phyloP scores from a whole-genome alignment of 352 stramenopile genomes.

The Phytophthora macrochlamydospora region DNA sequence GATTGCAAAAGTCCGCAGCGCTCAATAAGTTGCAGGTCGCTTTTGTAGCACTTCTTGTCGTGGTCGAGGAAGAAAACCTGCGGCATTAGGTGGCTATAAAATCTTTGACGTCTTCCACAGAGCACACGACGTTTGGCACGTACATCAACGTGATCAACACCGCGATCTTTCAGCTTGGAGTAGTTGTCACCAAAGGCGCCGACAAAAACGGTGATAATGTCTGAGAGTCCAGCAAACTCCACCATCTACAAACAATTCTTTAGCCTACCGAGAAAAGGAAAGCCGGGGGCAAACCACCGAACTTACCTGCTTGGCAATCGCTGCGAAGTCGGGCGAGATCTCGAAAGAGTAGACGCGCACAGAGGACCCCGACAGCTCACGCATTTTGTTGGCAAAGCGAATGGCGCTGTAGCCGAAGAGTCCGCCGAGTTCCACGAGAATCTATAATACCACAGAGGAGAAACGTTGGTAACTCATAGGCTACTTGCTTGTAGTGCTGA shows the following conservation, averaged over 20 bases:
- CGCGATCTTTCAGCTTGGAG: slow-evolving; percentile 26
- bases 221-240: slow-evolving; percentile 32
- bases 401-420: slow-evolving; percentile 53
- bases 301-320: slow-evolving; percentile 39
- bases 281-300: too few relatives aligned
- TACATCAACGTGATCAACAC: slow-evolving; percentile 41
- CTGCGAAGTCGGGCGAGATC: slow-evolving; percentile 37
- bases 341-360: slow-evolving; percentile 56
- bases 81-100: not conserved
- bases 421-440: slow-evolving; percentile 49
- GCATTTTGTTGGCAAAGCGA: slow-evolving; percentile 32
- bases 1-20: slow-evolving; percentile 28
- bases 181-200: slow-evolving; percentile 39
- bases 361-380: slow-evolving; percentile 21
- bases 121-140: not conserved
- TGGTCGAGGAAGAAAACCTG: slow-evolving; percentile 53
- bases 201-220: slow-evolving; percentile 41
- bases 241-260: slow-evolving; percentile 23
- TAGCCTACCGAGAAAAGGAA: too few relatives aligned
- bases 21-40: slow-evolving; percentile 38
- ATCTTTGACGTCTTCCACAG: too few relatives aligned
- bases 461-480: not conserved
- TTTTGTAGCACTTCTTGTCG: slow-evolving; percentile 38
- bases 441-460: not conserved
- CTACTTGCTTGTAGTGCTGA: not conserved